Percentiles rank a stretch among this genome's conserved stretches.
Conservation (phyloP, 2,329 filamentous ascomycete genomes). For the Taxawa tesnikishii region DNA sequence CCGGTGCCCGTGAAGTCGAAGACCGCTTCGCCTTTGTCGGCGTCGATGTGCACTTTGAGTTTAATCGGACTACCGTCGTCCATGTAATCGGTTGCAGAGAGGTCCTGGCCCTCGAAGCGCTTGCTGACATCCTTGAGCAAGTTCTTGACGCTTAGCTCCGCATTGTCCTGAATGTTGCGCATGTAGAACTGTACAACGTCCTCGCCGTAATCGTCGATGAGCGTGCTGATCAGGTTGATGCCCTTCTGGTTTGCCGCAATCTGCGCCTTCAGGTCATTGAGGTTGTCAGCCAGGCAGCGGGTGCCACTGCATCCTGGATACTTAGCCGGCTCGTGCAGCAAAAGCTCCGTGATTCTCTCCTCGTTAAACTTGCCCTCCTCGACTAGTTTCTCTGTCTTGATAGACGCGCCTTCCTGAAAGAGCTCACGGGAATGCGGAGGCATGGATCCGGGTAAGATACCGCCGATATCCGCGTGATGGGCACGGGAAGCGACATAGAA, state of each 20-base stretch:
- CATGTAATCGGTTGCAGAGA: slow-evolving; percentile 71
- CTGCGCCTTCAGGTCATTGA: slow-evolving; percentile 78
- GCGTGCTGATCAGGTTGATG: slow-evolving; percentile 59
- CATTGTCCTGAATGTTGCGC: slow-evolving; percentile 70
- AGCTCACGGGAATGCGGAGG: slow-evolving; percentile 57
- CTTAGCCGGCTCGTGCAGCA: slow-evolving; percentile 61
- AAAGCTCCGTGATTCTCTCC: slow-evolving; percentile 52
- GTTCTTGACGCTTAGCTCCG: slow-evolving; percentile 61
- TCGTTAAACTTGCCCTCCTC: slow-evolving; percentile 70
- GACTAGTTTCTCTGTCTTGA: slow-evolving; percentile 54
- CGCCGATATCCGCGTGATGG: slow-evolving; percentile 76
- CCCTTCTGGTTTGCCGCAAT: slow-evolving; percentile 80
- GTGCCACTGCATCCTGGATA: slow-evolving; percentile 69
- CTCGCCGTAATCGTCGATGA: slow-evolving; percentile 69
- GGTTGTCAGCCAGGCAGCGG: slow-evolving; percentile 66
- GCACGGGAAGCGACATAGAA: slow-evolving; percentile 74
- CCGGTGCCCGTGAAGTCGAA: slow-evolving; percentile 74
- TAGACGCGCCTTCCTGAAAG: slow-evolving; percentile 44
- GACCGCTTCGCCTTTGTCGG: slow-evolving; percentile 58
- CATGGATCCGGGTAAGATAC: slow-evolving; percentile 73
- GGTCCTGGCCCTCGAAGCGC: slow-evolving; percentile 56
- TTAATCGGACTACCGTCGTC: slow-evolving; percentile 73
- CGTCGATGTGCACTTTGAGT: slow-evolving; percentile 63
- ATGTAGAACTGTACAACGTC: slow-evolving; percentile 74
- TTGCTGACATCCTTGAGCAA: slow-evolving; percentile 61